Percentiles rank a stretch among this genome's conserved stretches.
Evolutionary conservation across 2,329 filamentous ascomycete genomes (phyloP).

Genomic region (Lecanoromycetidae sp.): DNA sequence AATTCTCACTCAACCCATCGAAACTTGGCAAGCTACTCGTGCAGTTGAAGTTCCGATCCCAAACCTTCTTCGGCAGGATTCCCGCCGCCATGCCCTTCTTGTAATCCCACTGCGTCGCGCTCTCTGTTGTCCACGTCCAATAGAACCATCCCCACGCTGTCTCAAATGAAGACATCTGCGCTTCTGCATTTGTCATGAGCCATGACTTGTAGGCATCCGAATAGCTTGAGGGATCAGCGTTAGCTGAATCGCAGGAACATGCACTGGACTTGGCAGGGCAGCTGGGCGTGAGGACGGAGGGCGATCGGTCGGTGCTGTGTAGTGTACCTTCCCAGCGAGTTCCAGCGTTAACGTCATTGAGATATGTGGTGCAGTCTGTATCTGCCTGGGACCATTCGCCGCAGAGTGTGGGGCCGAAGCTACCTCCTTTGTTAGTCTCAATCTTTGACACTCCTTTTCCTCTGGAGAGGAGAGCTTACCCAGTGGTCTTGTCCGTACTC

Average conservation of each 20-base stretch:
- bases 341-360: conserved; percentile 83
- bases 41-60: conserved; percentile 51
- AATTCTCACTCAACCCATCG: conserved; percentile 14
- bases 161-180: conserved; percentile 92
- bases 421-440: no score
- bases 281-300: conserved; percentile 53
- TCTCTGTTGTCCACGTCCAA: conserved; percentile 95
- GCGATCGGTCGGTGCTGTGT: conserved; percentile 50
- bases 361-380: conserved; percentile 75
- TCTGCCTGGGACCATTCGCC: conserved; percentile 98
- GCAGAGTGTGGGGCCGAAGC: conserved; percentile 83
- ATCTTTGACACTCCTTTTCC: background rate
- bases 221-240: conserved; percentile 59
- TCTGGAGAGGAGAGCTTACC: conserved; percentile 30
- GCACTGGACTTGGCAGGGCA: conserved; percentile 56
- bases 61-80: conserved; percentile 66
- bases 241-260: conserved; percentile 66
- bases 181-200: conserved; percentile 79
- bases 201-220: conserved; percentile 68
- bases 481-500: conserved; percentile 60
- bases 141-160: conserved; percentile 97
- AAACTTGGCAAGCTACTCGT: conserved; percentile 11
- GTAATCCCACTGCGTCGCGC: conserved; percentile 82
- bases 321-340: conserved; percentile 87
- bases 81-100: conserved; percentile 58